Evolutionary conservation across 2,329 filamentous ascomycete genomes (phyloP), one percentile per base, ranked within the genome.

Genomic region (Cladosporium sphaerospermum): DNA sequence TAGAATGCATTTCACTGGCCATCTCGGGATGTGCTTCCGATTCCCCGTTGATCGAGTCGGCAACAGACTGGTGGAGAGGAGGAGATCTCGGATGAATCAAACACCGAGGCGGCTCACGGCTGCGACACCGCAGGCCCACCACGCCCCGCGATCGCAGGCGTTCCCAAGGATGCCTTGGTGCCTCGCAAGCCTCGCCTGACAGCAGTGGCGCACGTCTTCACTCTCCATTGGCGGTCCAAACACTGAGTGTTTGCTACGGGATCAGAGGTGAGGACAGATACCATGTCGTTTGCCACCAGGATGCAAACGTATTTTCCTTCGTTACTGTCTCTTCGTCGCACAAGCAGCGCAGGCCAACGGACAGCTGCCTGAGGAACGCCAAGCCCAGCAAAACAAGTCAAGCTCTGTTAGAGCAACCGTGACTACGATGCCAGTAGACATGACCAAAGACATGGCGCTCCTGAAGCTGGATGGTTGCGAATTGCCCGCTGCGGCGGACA

Each of bases 401-500:
- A 40, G 45, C 34, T 47, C 34, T 47, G 45, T 28, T 42, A 37
- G 28, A 50, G 11, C 39, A 11, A 32, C 9, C 37, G 47, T 50
- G 39, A 50, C 11, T 13, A 50, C 16, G 6, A 44, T 44, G 40
- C 40, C 48, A 13, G 28, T 51, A 37, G 40, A 51, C 48, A 37
- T 44, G 8, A 23, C 48, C 11, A 43, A 51, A 36, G 9, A 31
- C n/a, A 53, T 53, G 50, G 50, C 44, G 10, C 69, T 77, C 45
- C 66, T 67, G 11, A 70, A 72, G 52, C 56, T 75, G 46, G 64
- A 71, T 31, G 73, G 74, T 56, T 59, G 74, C 39, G 72, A 75
- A 60, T 63, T 77, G 41, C 71, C 73, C 3, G 74, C 73, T n/a
- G 71, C 74, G 19, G 75, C 75, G 48, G 75, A 78, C 49, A 74